Percentiles rank a stretch among this genome's conserved stretches.
Evolutionary conservation across 75 land plant genomes (phyloP).

Genomic region (Isoetes taiwanensis): DNA sequence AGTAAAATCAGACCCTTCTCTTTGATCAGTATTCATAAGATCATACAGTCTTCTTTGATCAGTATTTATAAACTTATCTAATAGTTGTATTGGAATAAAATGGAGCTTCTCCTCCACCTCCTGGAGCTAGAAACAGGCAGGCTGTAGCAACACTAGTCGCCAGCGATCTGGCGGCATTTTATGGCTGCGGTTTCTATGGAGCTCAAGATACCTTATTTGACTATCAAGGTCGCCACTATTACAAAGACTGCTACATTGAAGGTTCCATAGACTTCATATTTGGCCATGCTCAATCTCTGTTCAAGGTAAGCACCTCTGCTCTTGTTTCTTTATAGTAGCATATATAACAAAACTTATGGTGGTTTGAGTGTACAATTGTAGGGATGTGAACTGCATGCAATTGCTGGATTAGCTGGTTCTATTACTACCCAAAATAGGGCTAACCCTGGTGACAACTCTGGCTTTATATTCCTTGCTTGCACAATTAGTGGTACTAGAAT

Average conservation of each 20-base stretch:
- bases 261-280: slow-evolving; percentile 7
- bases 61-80: no score
- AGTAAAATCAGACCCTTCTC: not conserved
- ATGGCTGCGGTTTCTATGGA: slow-evolving; percentile 4
- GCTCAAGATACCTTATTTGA: slow-evolving; percentile 6
- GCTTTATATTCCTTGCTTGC: slow-evolving; percentile 2
- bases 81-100: not conserved
- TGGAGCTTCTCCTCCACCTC: not conserved
- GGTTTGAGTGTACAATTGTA: not conserved
- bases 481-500: not conserved
- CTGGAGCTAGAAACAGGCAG: not conserved
- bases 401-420: not conserved
- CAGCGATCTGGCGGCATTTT: slow-evolving; percentile 2
- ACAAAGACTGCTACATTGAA: slow-evolving; percentile 1
- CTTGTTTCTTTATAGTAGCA: not conserved
- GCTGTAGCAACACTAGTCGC: not conserved
- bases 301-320: not conserved
- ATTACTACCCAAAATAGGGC: not conserved
- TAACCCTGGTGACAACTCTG: not conserved
- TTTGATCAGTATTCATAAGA: not conserved
- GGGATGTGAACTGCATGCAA: slow-evolving; percentile 2
- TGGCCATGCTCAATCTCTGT: not conserved
- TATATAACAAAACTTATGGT: not conserved
- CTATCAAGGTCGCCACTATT: slow-evolving; percentile 5
- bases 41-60: not conserved